Conservation (phyloP, 2,329 filamentous ascomycete species). For the Capronia americana region DNA sequence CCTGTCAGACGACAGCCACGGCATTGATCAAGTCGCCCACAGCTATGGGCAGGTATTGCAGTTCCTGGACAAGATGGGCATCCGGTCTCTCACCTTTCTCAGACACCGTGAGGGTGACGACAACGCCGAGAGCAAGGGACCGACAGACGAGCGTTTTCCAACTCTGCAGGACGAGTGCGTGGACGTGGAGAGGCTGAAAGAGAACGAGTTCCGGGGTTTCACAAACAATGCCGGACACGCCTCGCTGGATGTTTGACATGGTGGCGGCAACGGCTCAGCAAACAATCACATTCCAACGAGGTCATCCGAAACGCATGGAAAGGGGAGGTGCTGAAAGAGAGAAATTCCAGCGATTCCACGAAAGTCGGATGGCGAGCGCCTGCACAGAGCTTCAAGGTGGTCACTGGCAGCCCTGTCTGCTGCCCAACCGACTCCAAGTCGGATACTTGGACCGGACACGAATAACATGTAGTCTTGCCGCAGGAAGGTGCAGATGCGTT, state of each 20-base stretch:
- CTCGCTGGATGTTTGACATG: neutral
- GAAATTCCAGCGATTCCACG: neutral
- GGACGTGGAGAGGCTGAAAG: constrained; percentile 20
- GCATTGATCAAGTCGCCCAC: constrained; percentile 81
- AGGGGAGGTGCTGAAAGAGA: neutral
- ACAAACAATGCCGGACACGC: neutral
- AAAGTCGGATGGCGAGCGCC: too few relatives aligned
- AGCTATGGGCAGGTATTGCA: constrained; percentile 76
- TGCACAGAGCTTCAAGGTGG: neutral
- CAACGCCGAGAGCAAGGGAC: neutral
- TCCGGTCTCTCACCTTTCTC: constrained; percentile 49
- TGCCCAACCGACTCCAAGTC: neutral
- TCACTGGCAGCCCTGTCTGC: neutral
- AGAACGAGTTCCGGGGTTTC: constrained; percentile 21
- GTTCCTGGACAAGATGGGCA: constrained; percentile 65
- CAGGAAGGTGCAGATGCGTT: neutral
- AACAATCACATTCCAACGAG: neutral
- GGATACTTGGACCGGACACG: neutral
- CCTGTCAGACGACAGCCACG: constrained; percentile 94
- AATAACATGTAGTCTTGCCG: neutral
- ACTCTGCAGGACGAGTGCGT: constrained; percentile 18
- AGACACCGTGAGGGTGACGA: constrained; percentile 25
- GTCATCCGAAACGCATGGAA: neutral
- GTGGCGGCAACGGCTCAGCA: neutral
- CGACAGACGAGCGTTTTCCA: constrained; percentile 24